Evolutionary conservation across 805 yeast species (phyloP).

Genomic region (Wickerhamomyces chaumierensis): DNA sequence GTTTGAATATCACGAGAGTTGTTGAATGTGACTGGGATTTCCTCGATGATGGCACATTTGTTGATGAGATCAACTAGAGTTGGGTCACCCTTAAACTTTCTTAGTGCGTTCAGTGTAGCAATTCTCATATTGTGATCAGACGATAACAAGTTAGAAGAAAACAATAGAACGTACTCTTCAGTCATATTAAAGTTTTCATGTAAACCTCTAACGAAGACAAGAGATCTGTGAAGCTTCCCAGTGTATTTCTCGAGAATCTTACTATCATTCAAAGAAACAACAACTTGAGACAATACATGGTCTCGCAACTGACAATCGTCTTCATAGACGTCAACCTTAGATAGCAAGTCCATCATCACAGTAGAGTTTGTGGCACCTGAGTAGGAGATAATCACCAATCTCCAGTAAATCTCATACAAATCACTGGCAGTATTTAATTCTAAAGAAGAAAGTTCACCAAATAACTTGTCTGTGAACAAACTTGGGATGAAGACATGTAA

Average conservation of each 20-base stretch:
- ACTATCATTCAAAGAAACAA: conserved; percentile 6
- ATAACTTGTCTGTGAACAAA: conserved; percentile 4
- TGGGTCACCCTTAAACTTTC: conserved; percentile 14
- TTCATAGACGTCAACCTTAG: neutral
- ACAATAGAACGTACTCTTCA: conserved; percentile 11
- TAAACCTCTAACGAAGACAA: conserved; percentile 10
- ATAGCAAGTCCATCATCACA: conserved; percentile 1
- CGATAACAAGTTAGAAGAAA: conserved; percentile 29
- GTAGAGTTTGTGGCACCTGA: conserved; percentile 20
- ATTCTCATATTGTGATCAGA: conserved; percentile 43
- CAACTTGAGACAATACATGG: conserved; percentile 9
- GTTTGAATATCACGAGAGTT: conserved; percentile 66
- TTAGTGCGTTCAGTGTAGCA: conserved; percentile 37
- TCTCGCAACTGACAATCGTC: conserved; percentile 7
- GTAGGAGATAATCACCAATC: conserved; percentile 30
- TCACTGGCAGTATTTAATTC: conserved; percentile 4
- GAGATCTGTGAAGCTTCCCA: conserved; percentile 12
- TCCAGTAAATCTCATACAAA: conserved; percentile 40
- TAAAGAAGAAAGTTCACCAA: conserved; percentile 4
- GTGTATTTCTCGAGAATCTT: conserved; percentile 7
- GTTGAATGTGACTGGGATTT: conserved; percentile 55
- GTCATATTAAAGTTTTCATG: conserved; percentile 5
- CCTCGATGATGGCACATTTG: conserved; percentile 52
- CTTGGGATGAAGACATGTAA: conserved; percentile 11
- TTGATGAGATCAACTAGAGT: conserved; percentile 31